Conservation (phyloP, 192 early-diverging fungal genomes). For the Umbelopsis sp. region DNA sequence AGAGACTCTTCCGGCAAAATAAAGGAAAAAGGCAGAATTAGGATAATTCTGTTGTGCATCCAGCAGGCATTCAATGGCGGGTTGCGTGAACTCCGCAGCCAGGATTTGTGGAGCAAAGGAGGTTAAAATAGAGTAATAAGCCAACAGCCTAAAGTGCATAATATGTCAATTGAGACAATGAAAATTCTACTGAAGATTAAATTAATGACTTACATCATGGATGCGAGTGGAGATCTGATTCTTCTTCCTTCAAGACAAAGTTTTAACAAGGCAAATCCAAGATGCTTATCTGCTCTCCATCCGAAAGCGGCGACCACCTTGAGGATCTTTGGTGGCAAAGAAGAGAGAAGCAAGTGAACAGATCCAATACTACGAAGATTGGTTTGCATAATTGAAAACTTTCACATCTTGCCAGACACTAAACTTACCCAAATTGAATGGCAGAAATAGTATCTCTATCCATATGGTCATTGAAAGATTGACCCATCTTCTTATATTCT, state of each 20-base stretch:
- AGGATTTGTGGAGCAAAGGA: slow-evolving; percentile 40
- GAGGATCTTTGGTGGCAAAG: slow-evolving; percentile 34
- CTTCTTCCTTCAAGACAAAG: slow-evolving; percentile 49
- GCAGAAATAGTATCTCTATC: slow-evolving; percentile 57
- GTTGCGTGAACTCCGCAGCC: slow-evolving; percentile 33
- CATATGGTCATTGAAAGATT: slow-evolving; percentile 47
- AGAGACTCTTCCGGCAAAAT: slow-evolving; percentile 42
- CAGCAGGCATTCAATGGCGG: slow-evolving; percentile 39
- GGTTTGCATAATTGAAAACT: slow-evolving; percentile 8
- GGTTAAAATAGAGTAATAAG: slow-evolving; percentile 43
- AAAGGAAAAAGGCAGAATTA: slow-evolving; percentile 43
- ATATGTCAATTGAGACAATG: neutral
- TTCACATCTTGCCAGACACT: neutral
- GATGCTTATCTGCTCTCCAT: slow-evolving; percentile 52
- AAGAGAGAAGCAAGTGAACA: slow-evolving; percentile 37
- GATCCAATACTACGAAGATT: slow-evolving; percentile 38
- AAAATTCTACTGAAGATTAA: neutral
- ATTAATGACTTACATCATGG: slow-evolving; percentile 50
- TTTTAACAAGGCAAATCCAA: slow-evolving; percentile 56
- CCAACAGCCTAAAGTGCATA: slow-evolving; percentile 20
- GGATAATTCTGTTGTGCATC: slow-evolving; percentile 41
- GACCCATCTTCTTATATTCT: slow-evolving; percentile 58
- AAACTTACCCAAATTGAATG: slow-evolving; percentile 54
- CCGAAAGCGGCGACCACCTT: slow-evolving; percentile 54
- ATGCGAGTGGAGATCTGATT: slow-evolving; percentile 56